phyloP scores from a whole-genome alignment of 169 alveolate genomes.

The Eimeria sp. region DNA sequence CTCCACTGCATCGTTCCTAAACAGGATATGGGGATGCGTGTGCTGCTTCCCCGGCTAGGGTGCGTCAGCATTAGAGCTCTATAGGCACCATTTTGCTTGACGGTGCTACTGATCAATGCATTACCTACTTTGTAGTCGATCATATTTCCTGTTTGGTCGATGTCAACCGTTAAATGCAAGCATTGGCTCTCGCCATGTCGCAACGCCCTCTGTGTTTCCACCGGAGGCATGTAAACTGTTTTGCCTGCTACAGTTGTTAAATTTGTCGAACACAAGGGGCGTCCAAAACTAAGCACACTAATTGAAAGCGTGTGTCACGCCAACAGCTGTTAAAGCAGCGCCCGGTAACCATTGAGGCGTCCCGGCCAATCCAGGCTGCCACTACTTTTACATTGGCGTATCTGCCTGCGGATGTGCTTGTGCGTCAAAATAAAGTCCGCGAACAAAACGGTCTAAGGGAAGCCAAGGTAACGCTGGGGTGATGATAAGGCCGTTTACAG shows the following conservation, averaged over 20 bases:
- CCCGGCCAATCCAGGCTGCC: neutral
- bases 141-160: neutral
- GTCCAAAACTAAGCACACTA: neutral
- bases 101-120: neutral
- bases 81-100: neutral
- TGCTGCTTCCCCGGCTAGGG: neutral
- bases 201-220: neutral
- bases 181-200: neutral
- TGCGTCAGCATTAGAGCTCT: neutral
- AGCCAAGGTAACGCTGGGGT: neutral
- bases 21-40: neutral
- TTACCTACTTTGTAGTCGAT: neutral
- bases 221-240: neutral
- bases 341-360: neutral
- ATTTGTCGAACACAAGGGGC: neutral
- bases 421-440: neutral
- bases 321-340: neutral
- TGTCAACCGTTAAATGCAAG: neutral
- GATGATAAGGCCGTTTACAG: neutral
- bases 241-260: conserved; percentile 2
- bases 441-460: neutral
- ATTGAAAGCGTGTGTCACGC: neutral
- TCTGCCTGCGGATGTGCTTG: neutral
- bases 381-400: neutral
- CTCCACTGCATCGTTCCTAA: neutral